Evolutionary conservation across 495 filamentous ascomycete species (phyloP), one percentile per base, ranked within the genome.

Genomic region (Aspergillus sclerotioniger): DNA sequence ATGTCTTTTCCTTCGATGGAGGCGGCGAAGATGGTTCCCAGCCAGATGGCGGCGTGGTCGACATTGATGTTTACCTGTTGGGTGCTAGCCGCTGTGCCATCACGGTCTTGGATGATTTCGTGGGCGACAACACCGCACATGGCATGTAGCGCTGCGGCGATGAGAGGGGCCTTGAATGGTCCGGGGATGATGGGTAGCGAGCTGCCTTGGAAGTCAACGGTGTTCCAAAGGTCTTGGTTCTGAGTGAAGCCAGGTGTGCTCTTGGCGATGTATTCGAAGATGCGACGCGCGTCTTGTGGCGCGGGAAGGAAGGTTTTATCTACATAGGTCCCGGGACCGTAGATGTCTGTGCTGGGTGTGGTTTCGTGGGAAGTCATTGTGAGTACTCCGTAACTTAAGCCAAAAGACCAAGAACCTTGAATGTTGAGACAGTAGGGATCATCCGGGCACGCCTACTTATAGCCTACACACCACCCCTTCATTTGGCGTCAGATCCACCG

Each of bases 21-120:
- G 0, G 61, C 35, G 0, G 67, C 58, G 47, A 67, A 63, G 1
- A 60, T 53, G 7, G 62, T 60, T 2, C 59, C 69, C 4, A 73
- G 62, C 65, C 69, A 73, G 12, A 73, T 59, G 1, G 19, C 66
- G 8, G 69, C 65, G 19, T 73, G 71, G 20, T 73, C 65, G 3
- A 67, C 71, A 46, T 68, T 56, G 1, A 70, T 56, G 0, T 53
- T 61, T 1, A 69, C 69, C 7, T 44, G 39, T 25, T 54, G 28
- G 13, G 56, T 47, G 0, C 29, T 33, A 9, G 54, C 53, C 0
- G 54, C 54, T 21, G 50, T 66, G 5, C 58, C 69, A 51, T 65
- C 64, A 4, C 67, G 62, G 16, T 58, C 28, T 16, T 64, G 65
- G 2, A 71, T 35, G 6, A 73, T 20, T 39, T 73, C 67, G 48